Evolutionary conservation across 2,329 filamentous ascomycete species (phyloP).

Genomic region (Fusarium mangiferae): DNA sequence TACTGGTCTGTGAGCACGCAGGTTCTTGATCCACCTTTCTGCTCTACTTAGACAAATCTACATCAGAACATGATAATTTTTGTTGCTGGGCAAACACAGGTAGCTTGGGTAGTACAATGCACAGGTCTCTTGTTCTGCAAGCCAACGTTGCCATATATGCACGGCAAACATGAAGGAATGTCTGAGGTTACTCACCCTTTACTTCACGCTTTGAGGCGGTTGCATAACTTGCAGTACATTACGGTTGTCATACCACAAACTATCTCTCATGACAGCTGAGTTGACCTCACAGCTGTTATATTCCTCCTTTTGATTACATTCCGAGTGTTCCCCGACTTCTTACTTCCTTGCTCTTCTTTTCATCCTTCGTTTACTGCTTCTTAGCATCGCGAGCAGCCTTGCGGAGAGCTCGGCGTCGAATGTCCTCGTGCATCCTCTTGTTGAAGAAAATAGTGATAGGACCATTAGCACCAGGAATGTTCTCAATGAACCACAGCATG

Average conservation of each 20-base stretch:
- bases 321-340: background rate
- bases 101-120: background rate
- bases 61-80: background rate
- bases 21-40: background rate
- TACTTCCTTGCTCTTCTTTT: background rate
- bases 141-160: background rate
- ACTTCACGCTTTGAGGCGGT: background rate
- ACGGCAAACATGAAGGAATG: too few relatives aligned
- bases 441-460: conserved; percentile 61
- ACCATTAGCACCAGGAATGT: conserved; percentile 62
- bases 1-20: background rate
- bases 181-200: background rate
- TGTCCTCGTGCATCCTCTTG: conserved; percentile 80
- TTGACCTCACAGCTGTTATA: background rate
- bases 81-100: background rate
- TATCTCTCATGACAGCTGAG: background rate
- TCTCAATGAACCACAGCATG: conserved; percentile 84
- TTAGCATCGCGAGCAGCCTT: conserved; percentile 87
- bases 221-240: background rate
- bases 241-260: background rate
- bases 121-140: background rate
- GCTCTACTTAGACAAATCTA: background rate
- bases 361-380: conserved; percentile 60
- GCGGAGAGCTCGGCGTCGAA: conserved; percentile 81
- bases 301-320: conserved; percentile 4